Base-by-base conservation (phyloP, 352 stramenopile genomes). In the Phytophthora agathidicida region DNA sequence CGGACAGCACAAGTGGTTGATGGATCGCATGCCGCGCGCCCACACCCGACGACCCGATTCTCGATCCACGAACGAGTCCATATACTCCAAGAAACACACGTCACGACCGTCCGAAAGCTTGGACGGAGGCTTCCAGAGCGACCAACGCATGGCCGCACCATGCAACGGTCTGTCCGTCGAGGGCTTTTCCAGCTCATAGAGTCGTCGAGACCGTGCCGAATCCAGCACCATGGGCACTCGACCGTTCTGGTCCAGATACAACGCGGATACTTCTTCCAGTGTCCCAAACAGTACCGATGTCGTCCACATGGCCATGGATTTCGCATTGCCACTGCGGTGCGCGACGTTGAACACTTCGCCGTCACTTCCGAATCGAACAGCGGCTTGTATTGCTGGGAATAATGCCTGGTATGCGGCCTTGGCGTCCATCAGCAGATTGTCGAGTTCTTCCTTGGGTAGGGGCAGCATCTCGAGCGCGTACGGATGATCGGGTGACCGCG, bases 31-130 rank as follows among this genome's bases (percentile, higher is more conserved):
- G 31, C 73, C 75, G 2, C 83, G 79, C 7, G 81, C 80, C 83
- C 83, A 93, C 28, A 83, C 79, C 16, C 77, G 80, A 36, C 70
- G 65, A 6, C 79, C 80, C 9, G 73, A 79, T 43, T 71, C 75
- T 24, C 56, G 68, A 56, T 91, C 80, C 23, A 79, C 61, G 54
- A 91, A 93, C 50, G 73, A 69, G 54, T 90, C 73, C 77, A 89
- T 89, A 58, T 71, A 78, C 50, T 91, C 81, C 31, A 88, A 39
- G 41, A 77, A 83, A 23, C 83, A 69, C 36, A 88, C 35, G 58
- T 91, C 81, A 27, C 78, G 70, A 37, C 79, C 71, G 17, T 69
- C 63, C 28, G 86, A 73, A 17, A 86, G 60, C 58, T 58, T 81
- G 23, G 68, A 73, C 26, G 77, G 76, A 10, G 68, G 61, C 38